phyloP scores from a whole-genome alignment of 1,284 basidiomycete species.

The Tilletia setariae region DNA sequence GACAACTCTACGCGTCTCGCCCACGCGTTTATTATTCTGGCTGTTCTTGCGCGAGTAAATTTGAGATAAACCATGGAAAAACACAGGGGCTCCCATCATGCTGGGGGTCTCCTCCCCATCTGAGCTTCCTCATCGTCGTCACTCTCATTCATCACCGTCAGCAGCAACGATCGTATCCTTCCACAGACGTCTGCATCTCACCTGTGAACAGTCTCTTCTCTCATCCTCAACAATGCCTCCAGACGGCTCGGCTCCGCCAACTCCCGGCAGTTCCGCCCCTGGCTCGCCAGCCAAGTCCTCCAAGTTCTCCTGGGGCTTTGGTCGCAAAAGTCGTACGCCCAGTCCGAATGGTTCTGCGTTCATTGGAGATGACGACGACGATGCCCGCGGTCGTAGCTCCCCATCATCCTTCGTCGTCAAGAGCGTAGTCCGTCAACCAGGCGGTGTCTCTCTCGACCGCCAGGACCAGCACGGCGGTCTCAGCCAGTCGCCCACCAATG shows the following conservation, averaged over 20 bases:
- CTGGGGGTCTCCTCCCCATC: neutral
- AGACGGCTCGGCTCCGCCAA: neutral
- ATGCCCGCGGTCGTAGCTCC: neutral
- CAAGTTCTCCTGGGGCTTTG: slow-evolving; percentile 16
- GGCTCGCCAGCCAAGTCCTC: slow-evolving; percentile 1
- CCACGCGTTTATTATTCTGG: too few relatives aligned
- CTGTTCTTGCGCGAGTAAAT: too few relatives aligned
- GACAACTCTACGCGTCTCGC: too few relatives aligned
- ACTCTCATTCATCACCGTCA: neutral
- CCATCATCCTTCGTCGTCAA: slow-evolving; percentile 35
- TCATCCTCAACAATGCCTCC: neutral
- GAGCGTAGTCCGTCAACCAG: slow-evolving; percentile 38
- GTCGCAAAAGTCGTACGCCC: slow-evolving; percentile 13
- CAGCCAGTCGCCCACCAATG: slow-evolving; percentile 1
- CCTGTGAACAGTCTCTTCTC: neutral
- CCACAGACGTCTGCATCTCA: neutral
- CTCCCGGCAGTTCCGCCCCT: neutral
- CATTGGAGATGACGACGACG: neutral
- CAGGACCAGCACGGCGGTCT: neutral
- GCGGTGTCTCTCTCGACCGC: slow-evolving; percentile 34
- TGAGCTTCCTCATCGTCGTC: neutral
- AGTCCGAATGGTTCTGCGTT: neutral
- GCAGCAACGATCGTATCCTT: too few relatives aligned
- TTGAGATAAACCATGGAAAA: neutral
- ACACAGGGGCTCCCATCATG: neutral